Evolutionary conservation across 305 asterid species (phyloP).

Genomic region (Rubia tinctorum): DNA sequence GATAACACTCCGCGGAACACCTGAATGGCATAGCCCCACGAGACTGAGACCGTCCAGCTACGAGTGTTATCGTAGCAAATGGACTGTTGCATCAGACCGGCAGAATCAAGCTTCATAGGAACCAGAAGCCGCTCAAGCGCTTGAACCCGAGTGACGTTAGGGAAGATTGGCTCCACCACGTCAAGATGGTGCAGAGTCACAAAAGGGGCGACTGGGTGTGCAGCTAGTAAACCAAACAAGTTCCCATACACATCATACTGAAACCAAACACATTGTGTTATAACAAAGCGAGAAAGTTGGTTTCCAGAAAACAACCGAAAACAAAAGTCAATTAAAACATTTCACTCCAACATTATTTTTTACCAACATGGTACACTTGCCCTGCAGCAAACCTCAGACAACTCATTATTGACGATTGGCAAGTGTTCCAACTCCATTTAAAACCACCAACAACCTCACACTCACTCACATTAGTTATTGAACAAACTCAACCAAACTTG

Average conservation of each 20-base stretch:
- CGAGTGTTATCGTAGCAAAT: constrained; percentile 71
- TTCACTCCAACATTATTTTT: not conserved
- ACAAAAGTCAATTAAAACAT: not conserved
- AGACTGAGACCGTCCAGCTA: constrained; percentile 73
- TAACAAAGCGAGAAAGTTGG: too few relatives aligned
- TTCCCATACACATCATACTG: constrained; percentile 92
- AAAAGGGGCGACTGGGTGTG: constrained; percentile 86
- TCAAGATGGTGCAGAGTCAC: constrained; percentile 88
- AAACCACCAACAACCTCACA: constrained; percentile 6
- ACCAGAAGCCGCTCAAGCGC: constrained; percentile 52
- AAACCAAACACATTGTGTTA: too few relatives aligned
- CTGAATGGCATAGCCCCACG: constrained; percentile 95
- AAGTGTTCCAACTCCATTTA: not conserved
- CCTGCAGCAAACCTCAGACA: not conserved
- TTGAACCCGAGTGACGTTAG: constrained; percentile 62
- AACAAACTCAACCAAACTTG: not conserved
- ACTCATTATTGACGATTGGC: constrained; percentile 2
- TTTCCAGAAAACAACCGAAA: not conserved
- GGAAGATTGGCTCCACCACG: constrained; percentile 93
- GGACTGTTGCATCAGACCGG: constrained; percentile 90
- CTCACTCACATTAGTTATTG: not conserved
- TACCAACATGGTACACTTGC: not conserved
- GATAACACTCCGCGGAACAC: constrained; percentile 81
- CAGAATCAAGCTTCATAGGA: constrained; percentile 81
- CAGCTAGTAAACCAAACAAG: constrained; percentile 77